A percentile compares a stretch with the other conserved stretches of the same genome.
phyloP scores from a whole-genome alignment of 495 filamentous ascomycete genomes.

The Xylaria scruposa region DNA sequence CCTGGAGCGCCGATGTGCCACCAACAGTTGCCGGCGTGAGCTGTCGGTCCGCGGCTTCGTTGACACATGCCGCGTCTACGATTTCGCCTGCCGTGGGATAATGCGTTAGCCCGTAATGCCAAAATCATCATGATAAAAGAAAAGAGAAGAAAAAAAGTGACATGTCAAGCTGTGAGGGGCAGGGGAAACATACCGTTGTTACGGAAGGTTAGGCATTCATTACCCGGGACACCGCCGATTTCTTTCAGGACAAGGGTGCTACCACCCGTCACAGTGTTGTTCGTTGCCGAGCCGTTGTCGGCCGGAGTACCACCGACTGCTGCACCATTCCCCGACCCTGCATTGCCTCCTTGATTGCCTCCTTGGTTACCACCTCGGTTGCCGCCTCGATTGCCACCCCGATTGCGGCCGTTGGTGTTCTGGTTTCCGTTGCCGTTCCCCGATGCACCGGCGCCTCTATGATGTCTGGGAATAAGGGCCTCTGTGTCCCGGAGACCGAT shows the following conservation, averaged over 20 bases:
- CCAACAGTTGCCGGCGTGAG: slow-evolving; percentile 40
- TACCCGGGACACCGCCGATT: slow-evolving; percentile 41
- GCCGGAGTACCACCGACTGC: background rate
- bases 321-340: background rate
- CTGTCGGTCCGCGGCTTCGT: slow-evolving; percentile 41
- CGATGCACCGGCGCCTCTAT: slow-evolving; percentile 2
- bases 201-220: slow-evolving; percentile 44
- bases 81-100: slow-evolving; percentile 37
- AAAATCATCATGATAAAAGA: background rate
- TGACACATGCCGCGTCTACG: slow-evolving; percentile 43
- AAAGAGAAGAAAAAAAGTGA: no score
- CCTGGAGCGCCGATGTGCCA: slow-evolving; percentile 33
- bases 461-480: slow-evolving; percentile 2
- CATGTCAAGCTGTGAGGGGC: background rate
- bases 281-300: background rate
- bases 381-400: slow-evolving; percentile 15
- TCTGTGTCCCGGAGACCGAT: slow-evolving; percentile 4
- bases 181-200: slow-evolving; percentile 37
- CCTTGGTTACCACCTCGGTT: background rate
- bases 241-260: slow-evolving; percentile 41
- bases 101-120: slow-evolving; percentile 3
- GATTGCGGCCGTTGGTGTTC: background rate
- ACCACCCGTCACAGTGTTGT: background rate
- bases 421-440: background rate
- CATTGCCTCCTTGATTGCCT: slow-evolving; percentile 8